Evolutionary conservation across 2,329 filamentous ascomycete species (phyloP).

Genomic region (Colletotrichum sp.): DNA sequence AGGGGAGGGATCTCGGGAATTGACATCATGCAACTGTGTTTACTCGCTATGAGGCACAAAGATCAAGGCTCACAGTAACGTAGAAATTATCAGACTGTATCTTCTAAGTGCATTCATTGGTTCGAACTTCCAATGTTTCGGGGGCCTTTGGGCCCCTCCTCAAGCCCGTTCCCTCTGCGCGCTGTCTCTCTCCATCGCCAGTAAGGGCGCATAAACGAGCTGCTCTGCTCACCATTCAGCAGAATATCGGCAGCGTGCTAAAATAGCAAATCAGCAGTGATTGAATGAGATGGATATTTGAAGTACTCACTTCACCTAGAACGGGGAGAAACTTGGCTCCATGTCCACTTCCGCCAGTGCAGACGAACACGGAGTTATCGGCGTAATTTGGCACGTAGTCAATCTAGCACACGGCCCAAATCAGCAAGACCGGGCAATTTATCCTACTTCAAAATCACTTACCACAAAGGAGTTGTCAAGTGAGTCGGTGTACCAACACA

Average conservation of each 20-base stretch:
- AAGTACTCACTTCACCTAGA: constrained; percentile 30
- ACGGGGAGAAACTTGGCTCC: constrained; percentile 40
- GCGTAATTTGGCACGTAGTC: constrained; percentile 35
- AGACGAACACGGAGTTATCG: constrained; percentile 35
- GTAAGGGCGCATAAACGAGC: constrained; percentile 32
- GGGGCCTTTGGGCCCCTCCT: constrained; percentile 31
- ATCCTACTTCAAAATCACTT: background rate
- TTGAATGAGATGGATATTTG: background rate
- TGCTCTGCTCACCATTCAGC: constrained; percentile 27
- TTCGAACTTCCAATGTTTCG: constrained; percentile 23
- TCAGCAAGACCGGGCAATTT: too few relatives aligned
- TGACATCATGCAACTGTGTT: background rate
- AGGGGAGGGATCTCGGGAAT: background rate
- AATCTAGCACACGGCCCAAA: constrained; percentile 23
- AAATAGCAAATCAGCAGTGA: background rate
- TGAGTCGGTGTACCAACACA: constrained; percentile 68
- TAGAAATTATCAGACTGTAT: background rate
- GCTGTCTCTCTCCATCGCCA: constrained; percentile 34
- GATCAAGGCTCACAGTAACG: background rate
- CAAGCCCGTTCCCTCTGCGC: constrained; percentile 31
- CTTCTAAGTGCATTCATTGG: background rate
- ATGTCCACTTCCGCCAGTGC: constrained; percentile 39
- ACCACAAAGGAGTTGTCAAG: constrained; percentile 55
- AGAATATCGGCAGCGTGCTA: constrained; percentile 37
- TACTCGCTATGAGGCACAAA: too few relatives aligned